These are phyloP conservation scores for Omphalea diandra DNA, from an alignment of 441 rosid species.

Conservation along the genomic window DNA sequence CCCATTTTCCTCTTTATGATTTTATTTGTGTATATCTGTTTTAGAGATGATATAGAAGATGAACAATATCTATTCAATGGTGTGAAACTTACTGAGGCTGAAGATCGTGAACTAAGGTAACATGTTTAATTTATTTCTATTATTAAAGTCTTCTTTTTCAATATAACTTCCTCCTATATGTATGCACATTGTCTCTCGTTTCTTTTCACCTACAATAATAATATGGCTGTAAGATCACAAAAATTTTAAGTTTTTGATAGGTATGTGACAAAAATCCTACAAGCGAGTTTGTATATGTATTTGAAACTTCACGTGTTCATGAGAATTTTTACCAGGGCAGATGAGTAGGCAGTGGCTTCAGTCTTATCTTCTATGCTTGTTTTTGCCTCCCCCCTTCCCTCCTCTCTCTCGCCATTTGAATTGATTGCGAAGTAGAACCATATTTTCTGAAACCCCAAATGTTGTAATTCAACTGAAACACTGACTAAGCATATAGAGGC, in stretches of 20 bases:
- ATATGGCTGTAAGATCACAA: not conserved
- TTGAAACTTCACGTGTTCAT: not conserved
- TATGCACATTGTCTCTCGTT: not conserved
- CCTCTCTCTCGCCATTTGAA: not conserved
- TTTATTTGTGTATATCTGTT: slow-evolving; percentile 16
- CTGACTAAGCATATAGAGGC: not conserved
- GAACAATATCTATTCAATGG: slow-evolving; percentile 69
- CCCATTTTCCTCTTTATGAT: slow-evolving; percentile 14
- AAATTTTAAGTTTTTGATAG: not conserved
- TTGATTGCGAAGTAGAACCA: too few relatives aligned
- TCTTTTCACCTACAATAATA: not conserved
- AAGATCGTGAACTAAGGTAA: slow-evolving; percentile 65
- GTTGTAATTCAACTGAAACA: not conserved
- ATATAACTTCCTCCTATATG: not conserved
- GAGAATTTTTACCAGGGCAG: not conserved
- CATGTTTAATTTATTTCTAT: slow-evolving; percentile 18
- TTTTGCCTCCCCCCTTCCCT: not conserved
- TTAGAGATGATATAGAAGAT: slow-evolving; percentile 49
- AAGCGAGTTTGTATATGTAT: not conserved
- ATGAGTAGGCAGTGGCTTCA: not conserved
- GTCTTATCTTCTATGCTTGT: not conserved
- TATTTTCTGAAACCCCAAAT: not conserved
- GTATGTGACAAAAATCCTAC: not conserved
- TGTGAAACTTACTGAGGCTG: slow-evolving; percentile 74
- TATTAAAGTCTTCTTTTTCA: not conserved